Evolutionary conservation across 768 basidiomycete species (phyloP).

Genomic region (Mycena haematopus): DNA sequence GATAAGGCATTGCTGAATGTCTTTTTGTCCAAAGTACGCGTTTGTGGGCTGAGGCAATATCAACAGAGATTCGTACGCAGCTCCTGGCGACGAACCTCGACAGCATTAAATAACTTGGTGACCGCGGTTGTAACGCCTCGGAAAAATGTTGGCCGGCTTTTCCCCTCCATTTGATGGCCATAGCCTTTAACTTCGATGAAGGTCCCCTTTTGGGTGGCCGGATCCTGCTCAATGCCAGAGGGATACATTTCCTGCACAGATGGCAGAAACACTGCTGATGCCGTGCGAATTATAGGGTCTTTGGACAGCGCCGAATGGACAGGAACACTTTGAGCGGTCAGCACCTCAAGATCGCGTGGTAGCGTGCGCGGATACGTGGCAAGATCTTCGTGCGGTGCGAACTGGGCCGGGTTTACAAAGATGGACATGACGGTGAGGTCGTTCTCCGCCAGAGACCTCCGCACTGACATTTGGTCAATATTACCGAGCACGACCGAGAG

Average conservation of each 20-base stretch:
- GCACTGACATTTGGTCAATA: conserved; percentile 57
- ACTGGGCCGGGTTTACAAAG: conserved; percentile 98
- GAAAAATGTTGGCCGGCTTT: conserved; percentile 88
- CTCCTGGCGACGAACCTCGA: conserved; percentile 67
- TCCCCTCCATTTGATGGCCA: conserved; percentile 92
- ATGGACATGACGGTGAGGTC: conserved; percentile 92
- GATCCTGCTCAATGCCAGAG: conserved; percentile 83
- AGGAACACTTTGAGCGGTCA: conserved; percentile 47
- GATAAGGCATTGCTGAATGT: conserved; percentile 94
- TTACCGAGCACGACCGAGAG: neutral
- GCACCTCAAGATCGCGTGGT: conserved; percentile 69
- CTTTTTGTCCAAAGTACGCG: conserved; percentile 97
- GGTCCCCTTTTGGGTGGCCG: conserved; percentile 78
- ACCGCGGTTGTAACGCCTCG: conserved; percentile 95
- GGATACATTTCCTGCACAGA: conserved; percentile 89
- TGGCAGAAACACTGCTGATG: conserved; percentile 83
- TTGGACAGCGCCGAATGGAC: conserved; percentile 24
- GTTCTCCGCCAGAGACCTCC: conserved; percentile 75
- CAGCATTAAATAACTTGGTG: conserved; percentile 91
- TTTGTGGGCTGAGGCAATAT: conserved; percentile 73
- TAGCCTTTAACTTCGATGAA: conserved; percentile 94
- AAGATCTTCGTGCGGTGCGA: conserved; percentile 95
- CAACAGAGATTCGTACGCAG: neutral
- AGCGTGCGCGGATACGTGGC: conserved; percentile 90
- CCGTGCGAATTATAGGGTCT: conserved; percentile 41